Base-by-base conservation (phyloP, 768 basidiomycete genomes). In the Mycena rosella region DNA sequence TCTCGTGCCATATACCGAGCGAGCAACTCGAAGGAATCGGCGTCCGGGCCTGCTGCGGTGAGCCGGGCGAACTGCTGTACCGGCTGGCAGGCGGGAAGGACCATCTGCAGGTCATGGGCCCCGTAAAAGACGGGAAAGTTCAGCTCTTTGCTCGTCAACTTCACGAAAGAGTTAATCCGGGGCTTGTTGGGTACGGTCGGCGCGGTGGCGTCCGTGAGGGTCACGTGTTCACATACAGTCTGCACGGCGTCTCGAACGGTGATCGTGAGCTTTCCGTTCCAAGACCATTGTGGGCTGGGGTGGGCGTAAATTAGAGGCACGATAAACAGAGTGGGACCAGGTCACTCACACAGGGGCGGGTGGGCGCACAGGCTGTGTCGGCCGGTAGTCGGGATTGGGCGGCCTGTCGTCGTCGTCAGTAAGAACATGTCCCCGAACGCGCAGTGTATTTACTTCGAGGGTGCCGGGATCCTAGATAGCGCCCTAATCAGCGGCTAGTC, bases 41-140 rank as follows among this genome's bases (percentile, higher is more conserved):
- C 34, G 11, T 58, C 55, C 4, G 17, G 1, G 6, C 45, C 61
- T 7, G 34, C 26, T 15, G 48, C 60, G 13, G 14, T 10, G 40
- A 68, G 60, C 2, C 55, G 60, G 22, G 67, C 67, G 7, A 53
- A 68, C 49, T 68, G 67, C 14, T 63, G 67, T 13, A 55, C 10
- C 10, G 55, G 42, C 17, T 57, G 22, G 67, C 27, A 68, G 5
- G 3, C 20, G 11, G 42, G 22, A 2, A 68, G 40, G 11, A 57
- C 47, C n/a, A 44, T n/a, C 3, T 45, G 0, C 0, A 68, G 14
- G 15, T 68, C 67, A n/a, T 34, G 17, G 6, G 47, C 18, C 3
- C 63, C 60, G 26, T 51, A 63, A 0, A 44, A 44, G 1, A 14
- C 24, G 3, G 36, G 1, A 7, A 68, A n/a, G 9, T 63, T 11